phyloP scores from a whole-genome alignment of 305 asterid genomes.

The Petunia hybrid region DNA sequence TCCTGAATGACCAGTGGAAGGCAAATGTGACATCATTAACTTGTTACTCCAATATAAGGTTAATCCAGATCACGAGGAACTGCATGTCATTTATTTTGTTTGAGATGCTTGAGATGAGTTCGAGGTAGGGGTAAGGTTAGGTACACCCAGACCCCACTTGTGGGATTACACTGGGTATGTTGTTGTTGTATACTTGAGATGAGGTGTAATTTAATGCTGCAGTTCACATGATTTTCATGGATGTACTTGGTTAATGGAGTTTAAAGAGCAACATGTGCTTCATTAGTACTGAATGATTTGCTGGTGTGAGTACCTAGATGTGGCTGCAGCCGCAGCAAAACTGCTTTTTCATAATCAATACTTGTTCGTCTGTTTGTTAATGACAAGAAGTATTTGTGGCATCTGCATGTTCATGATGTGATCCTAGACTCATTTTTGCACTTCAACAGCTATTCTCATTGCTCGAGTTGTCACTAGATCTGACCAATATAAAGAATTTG shows the following conservation, averaged over 20 bases:
- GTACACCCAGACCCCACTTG: too few species aligned
- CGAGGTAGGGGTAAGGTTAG: too few species aligned
- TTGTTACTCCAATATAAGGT: not conserved
- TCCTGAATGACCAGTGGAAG: constrained; percentile 2
- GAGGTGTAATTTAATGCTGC: not conserved
- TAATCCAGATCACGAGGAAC: not conserved
- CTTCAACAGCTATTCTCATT: not conserved
- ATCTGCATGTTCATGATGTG: constrained; percentile 1
- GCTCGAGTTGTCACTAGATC: not conserved
- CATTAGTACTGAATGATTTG: constrained; percentile 8
- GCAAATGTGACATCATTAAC: not conserved
- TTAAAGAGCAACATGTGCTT: not conserved
- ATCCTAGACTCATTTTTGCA: constrained; percentile 6
- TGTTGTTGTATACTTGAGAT: not conserved
- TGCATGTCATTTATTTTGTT: not conserved
- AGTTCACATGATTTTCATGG: not conserved
- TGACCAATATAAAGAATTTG: not conserved
- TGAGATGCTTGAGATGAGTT: not conserved
- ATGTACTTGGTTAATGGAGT: not conserved
- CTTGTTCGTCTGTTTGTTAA: constrained; percentile 1
- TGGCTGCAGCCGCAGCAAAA: not conserved
- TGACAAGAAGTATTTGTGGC: not conserved
- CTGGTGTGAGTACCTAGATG: not conserved
- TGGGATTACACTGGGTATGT: too few species aligned
- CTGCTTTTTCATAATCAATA: not conserved